phyloP scores from a whole-genome alignment of 345 rosid genomes.

The Triadica sebifera region DNA sequence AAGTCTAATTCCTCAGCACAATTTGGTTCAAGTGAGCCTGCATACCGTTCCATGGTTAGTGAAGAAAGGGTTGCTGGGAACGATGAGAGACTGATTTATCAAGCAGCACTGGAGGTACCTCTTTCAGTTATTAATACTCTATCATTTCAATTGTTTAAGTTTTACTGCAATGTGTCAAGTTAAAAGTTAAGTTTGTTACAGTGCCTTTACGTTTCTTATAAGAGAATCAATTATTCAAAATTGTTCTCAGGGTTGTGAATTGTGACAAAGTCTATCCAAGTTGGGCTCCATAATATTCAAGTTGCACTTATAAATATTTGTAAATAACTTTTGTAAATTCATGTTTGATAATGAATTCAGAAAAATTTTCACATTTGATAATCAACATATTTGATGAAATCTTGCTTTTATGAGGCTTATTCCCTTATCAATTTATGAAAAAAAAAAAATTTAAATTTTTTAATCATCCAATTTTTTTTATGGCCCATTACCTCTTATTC shows the following conservation, averaged over 20 bases:
- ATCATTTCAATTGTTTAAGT: not conserved
- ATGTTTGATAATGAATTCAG: not conserved
- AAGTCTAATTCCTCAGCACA: constrained; percentile 38
- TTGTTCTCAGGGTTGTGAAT: not conserved
- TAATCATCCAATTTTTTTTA: not conserved
- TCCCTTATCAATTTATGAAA: not conserved
- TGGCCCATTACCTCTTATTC: not conserved
- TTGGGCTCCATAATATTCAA: not conserved
- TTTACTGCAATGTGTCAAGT: too few relatives aligned
- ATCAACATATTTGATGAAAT: not conserved
- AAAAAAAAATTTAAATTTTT: too few relatives aligned
- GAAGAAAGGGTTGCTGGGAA: constrained; percentile 53
- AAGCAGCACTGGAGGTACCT: constrained; percentile 84
- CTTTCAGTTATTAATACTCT: constrained; percentile 14
- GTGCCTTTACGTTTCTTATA: too few relatives aligned
- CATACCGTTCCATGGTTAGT: constrained; percentile 40
- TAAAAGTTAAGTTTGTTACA: not conserved
- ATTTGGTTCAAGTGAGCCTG: constrained; percentile 47
- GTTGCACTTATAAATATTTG: not conserved
- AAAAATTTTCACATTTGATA: not conserved
- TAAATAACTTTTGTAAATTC: not conserved
- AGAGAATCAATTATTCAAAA: not conserved
- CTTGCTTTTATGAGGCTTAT: not conserved
- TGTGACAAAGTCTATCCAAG: not conserved
- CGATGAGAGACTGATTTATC: constrained; percentile 84